Conservation (phyloP, 2,329 filamentous ascomycete species). For the Amauroascus niger region DNA sequence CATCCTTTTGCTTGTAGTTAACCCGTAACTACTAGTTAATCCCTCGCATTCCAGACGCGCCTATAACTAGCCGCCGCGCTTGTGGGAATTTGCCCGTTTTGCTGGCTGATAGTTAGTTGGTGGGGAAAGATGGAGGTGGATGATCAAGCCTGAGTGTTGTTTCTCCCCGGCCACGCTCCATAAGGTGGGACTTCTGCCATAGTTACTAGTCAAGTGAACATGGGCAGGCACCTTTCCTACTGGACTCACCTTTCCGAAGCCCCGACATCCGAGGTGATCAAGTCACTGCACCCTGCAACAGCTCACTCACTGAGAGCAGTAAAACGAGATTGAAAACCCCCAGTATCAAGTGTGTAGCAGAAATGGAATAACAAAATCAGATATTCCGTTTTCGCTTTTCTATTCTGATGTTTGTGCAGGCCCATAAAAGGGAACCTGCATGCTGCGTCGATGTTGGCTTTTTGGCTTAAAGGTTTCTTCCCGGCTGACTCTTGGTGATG, state of each 20-base stretch:
- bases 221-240: background rate
- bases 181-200: no score
- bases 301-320: background rate
- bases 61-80: background rate
- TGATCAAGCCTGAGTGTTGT: conserved; percentile 1
- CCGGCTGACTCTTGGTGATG: conserved; percentile 12
- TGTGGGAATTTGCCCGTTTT: background rate
- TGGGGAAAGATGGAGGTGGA: background rate
- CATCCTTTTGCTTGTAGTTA: conserved; percentile 2
- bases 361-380: no score
- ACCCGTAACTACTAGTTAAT: background rate
- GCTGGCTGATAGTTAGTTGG: background rate
- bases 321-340: background rate
- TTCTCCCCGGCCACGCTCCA: no score
- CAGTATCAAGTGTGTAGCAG: background rate
- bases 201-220: background rate
- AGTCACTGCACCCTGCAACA: no score
- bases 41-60: background rate
- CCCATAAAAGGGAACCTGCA: background rate
- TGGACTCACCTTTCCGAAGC: background rate
- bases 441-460: background rate
- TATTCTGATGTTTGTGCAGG: background rate
- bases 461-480: no score
- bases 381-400: background rate
- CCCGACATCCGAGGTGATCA: conserved; percentile 15